Percentiles rank a stretch among this genome's conserved stretches.
Evolutionary conservation across 345 rosid species (phyloP).

Genomic region (Salix caprea): DNA sequence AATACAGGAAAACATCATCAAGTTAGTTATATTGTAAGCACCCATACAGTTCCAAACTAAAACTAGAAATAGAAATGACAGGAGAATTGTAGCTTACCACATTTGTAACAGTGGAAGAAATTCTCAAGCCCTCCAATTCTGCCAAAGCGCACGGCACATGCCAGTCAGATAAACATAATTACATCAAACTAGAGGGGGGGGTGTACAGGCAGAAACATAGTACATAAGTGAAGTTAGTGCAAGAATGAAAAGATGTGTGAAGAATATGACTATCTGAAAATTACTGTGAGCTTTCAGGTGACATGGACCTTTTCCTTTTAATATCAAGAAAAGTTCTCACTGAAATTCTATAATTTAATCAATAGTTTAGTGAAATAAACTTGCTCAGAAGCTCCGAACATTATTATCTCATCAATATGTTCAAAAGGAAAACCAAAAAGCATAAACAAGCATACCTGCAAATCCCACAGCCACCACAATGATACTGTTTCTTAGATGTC

Average conservation of each 20-base stretch:
- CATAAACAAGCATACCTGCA: conserved; percentile 57
- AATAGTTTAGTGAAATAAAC: not conserved
- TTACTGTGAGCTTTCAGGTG: not conserved
- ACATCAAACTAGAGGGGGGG: not conserved
- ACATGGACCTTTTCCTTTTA: not conserved
- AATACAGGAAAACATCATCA: not conserved
- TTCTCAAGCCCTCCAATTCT: conserved; percentile 83
- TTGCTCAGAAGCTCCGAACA: not conserved
- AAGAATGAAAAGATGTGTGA: not conserved
- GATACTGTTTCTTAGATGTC: conserved; percentile 76
- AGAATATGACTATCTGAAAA: not conserved
- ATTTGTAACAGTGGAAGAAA: conserved; percentile 85
- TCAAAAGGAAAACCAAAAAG: not conserved
- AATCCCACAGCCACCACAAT: conserved; percentile 84
- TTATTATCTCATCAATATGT: not conserved
- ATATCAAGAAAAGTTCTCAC: not conserved
- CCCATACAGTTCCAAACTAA: not conserved
- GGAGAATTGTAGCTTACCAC: conserved; percentile 50
- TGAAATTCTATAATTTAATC: not conserved
- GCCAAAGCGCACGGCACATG: conserved; percentile 4
- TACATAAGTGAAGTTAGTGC: not conserved
- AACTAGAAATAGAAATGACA: not conserved
- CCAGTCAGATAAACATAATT: not conserved
- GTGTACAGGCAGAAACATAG: not conserved
- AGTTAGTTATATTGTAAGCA: not conserved